Evolutionary conservation across 1,284 basidiomycete species (phyloP).

Genomic region (Ustilago nuda): DNA sequence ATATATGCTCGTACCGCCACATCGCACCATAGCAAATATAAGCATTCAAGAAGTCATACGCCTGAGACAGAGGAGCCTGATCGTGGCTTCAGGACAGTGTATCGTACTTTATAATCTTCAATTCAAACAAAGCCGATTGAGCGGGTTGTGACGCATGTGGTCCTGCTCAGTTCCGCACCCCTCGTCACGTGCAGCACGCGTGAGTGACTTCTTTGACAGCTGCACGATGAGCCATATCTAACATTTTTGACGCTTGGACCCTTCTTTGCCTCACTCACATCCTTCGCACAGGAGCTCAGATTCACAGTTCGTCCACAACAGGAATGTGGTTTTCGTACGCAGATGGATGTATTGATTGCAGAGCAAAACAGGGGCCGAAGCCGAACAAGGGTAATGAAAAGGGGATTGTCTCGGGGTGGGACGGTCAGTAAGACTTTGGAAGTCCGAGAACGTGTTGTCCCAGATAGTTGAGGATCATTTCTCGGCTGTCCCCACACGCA

Average conservation of each 20-base stretch:
- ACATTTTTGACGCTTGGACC: background rate
- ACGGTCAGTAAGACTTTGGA: slow-evolving; percentile 53
- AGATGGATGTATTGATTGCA: background rate
- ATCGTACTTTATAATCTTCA: too few species aligned
- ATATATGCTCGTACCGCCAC: too few species aligned
- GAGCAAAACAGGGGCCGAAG: background rate
- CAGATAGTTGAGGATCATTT: slow-evolving; percentile 67
- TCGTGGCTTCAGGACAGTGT: too few species aligned
- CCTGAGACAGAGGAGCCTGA: too few species aligned
- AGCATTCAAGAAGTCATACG: too few species aligned
- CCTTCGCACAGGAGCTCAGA: background rate
- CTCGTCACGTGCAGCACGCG: too few species aligned
- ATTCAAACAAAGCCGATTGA: too few species aligned
- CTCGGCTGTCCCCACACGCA: slow-evolving; percentile 39
- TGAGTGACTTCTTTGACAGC: background rate
- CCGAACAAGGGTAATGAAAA: background rate
- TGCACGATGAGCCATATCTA: background rate
- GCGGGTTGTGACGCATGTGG: too few species aligned
- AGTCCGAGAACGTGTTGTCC: slow-evolving; percentile 52
- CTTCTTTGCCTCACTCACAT: background rate
- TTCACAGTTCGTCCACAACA: background rate
- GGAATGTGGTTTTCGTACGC: background rate
- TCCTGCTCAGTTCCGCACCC: too few species aligned
- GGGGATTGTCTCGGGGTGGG: too few species aligned
- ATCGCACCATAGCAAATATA: too few species aligned